Evolutionary conservation across 2,329 filamentous ascomycete species (phyloP), one percentile per base, ranked within the genome.

Genomic region (Exutisphaerella laricina): DNA sequence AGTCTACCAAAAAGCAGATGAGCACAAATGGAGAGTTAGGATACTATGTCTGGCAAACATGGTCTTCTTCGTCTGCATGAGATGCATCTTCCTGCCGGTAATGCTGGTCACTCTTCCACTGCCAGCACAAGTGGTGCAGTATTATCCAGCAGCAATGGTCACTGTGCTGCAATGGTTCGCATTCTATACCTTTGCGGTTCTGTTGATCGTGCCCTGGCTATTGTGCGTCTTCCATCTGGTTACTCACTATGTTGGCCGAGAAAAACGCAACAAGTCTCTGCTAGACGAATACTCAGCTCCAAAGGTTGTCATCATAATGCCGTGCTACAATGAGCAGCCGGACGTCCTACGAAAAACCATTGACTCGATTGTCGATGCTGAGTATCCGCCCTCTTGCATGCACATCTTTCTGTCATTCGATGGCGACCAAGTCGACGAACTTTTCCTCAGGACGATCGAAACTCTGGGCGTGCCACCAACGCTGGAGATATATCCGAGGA

Each of bases 391-490:
- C 4, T 84, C 85, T 1, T 96, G 90, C 64, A 84, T 96, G 45
- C 92, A 97, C 63, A 82, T 96, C 21, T 97, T 97, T 66, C 74
- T 97, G 2, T 96, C 89, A 0, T 97, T 96, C 59, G 92, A 97
- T 57, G 90, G 89, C 41, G 87, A 89, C 53, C 77, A 86, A 50
- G 84, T 94, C 52, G 87, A 95, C 56, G 88, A 95, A 59, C 70
- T 94, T 0, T 97, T 94, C 61, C 75, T 94, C 33, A 86, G 83
- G 60, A 92, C 89, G 0, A 84, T 95, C 41, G 80, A 87, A 53
- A 84, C 82, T 51, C 79, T 97, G 2, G 90, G 88, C 4, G 85
- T 96, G 1, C 83, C 88, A 0, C 67, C 88, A 16, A 84, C 79
- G 0, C 71, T 89, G 31, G 80, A 87, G 46, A 77, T 77, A 1